Evolutionary conservation across 352 stramenopile species (phyloP).

Genomic region (Sclerospora graminicola): DNA sequence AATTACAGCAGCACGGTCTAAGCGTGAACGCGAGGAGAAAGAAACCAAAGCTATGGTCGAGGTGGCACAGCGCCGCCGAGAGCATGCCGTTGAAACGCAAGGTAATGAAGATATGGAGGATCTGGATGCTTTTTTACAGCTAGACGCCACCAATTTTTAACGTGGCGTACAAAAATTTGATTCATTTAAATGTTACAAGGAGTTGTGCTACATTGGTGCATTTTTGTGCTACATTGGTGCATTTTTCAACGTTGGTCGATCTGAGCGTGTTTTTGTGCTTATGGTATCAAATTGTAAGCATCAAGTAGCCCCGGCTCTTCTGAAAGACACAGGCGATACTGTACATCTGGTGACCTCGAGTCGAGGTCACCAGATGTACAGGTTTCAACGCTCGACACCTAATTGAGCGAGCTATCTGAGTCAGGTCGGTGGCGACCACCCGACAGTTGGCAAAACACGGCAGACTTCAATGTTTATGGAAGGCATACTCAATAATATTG

Average conservation of each 20-base stretch:
- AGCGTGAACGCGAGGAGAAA: conserved; percentile 18
- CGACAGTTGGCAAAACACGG: conserved; percentile 12
- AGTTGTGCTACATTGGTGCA: neutral
- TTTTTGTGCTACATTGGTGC: neutral
- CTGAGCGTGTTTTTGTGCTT: too few species aligned
- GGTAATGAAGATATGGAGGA: conserved; percentile 38
- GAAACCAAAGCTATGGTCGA: conserved; percentile 20
- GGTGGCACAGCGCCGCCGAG: conserved; percentile 19
- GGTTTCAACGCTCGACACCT: too few species aligned
- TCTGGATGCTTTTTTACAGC: conserved; percentile 48
- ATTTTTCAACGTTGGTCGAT: too few species aligned
- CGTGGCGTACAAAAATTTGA: neutral
- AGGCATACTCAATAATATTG: too few species aligned
- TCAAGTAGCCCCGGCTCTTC: too few species aligned
- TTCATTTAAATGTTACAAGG: neutral
- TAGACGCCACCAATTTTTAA: conserved; percentile 45
- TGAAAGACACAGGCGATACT: too few species aligned
- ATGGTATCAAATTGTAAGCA: too few species aligned
- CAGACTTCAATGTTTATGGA: conserved; percentile 14
- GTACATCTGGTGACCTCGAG: neutral
- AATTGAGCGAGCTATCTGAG: too few species aligned
- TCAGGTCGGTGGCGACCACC: neutral
- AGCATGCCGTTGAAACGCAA: conserved; percentile 35
- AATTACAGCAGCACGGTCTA: conserved; percentile 10
- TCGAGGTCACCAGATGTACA: too few species aligned